Percentiles rank a stretch among this genome's conserved stretches.
These are phyloP conservation scores for Cladosporium phlei DNA, from an alignment of 2,329 filamentous ascomycete genomes.

Conservation along the genomic window DNA sequence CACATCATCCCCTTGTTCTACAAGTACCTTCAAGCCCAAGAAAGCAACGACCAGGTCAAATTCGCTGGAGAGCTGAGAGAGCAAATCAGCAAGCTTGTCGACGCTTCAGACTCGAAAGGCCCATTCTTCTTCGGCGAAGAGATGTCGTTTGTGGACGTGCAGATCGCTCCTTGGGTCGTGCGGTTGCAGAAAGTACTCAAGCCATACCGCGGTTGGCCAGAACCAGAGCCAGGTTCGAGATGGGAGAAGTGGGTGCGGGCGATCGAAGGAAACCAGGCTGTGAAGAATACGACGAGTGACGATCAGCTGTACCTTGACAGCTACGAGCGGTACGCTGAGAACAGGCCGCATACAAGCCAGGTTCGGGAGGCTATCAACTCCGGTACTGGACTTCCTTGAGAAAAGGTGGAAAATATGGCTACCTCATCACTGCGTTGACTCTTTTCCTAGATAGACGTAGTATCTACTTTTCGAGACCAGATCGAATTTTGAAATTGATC, in stretches of 20 bases:
- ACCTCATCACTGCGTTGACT: too few relatives aligned
- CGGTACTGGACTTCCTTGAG: slow-evolving; percentile 50
- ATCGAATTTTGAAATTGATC: too few relatives aligned
- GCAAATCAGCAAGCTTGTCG: slow-evolving; percentile 59
- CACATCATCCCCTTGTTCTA: slow-evolving; percentile 74
- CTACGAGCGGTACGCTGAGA: slow-evolving; percentile 60
- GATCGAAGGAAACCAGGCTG: slow-evolving; percentile 58
- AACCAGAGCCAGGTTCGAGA: slow-evolving; percentile 57
- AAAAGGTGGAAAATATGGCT: too few relatives aligned
- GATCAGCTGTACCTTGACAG: slow-evolving; percentile 64
- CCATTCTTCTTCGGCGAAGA: slow-evolving; percentile 63
- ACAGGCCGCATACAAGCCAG: slow-evolving; percentile 55
- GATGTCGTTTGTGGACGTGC: slow-evolving; percentile 65
- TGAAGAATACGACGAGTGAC: slow-evolving; percentile 63
- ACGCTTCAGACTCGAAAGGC: slow-evolving; percentile 54
- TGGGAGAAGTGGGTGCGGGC: slow-evolving; percentile 68
- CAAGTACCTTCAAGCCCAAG: slow-evolving; percentile 62
- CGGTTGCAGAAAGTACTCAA: slow-evolving; percentile 62
- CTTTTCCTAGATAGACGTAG: too few relatives aligned
- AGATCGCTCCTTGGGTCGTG: slow-evolving; percentile 70
- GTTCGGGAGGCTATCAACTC: slow-evolving; percentile 58
- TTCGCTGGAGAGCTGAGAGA: slow-evolving; percentile 58
- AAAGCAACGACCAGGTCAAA: slow-evolving; percentile 54
- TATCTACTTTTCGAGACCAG: too few relatives aligned
- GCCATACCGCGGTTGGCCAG: slow-evolving; percentile 62